Base-by-base conservation (phyloP, 352 stramenopile species). In the Phytophthora tentaculata region DNA sequence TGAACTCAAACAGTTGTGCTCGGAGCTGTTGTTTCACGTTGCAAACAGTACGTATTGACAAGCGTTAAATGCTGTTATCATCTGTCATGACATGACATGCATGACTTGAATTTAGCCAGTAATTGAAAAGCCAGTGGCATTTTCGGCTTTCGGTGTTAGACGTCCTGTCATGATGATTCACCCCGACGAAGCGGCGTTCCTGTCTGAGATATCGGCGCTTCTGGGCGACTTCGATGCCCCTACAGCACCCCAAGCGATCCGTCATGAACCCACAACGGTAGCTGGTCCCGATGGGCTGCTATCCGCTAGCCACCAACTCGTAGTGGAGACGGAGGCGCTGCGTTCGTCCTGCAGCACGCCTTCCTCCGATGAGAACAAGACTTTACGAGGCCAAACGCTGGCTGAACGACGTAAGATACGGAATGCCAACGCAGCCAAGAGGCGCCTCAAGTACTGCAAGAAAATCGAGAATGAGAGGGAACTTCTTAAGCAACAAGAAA, bases 361-460 rank as follows among this genome's bases (percentile, higher is more conserved):
- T 29, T 32, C 13, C 12, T 17, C 35, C 12, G 32, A 39, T 8
- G 32, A 39, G 10, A 39, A 39, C 32, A 50, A 43, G 26, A 51
- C 45, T 2, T 20, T 5, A 56, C 16, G 45, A 49, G 2, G 2
- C 48, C 16, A 57, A 5, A 43, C 16, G 22, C 17, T 58, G 26
- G 24, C 26, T 6, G 60, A 67, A 10, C 50, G 41, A 41, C 50
- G 60, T 24, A 55, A 54, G 41, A 24, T 12, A 5, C 12, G 20
- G 19, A 55, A 67, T 37, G 60, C 37, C 26, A 59, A 67, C 19
- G 60, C 60, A 20, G 39, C 52, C 29, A 69, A 57, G 54, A 69
- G 43, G n/a, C 28, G 61, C 49, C 43, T 52, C 16, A 62, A 61
- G 26, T 64, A 73, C 14, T 44, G n/a, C 51, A 61, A 60, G 23